phyloP scores from a whole-genome alignment of 345 rosid genomes.

The Noccaea bulbosa region DNA sequence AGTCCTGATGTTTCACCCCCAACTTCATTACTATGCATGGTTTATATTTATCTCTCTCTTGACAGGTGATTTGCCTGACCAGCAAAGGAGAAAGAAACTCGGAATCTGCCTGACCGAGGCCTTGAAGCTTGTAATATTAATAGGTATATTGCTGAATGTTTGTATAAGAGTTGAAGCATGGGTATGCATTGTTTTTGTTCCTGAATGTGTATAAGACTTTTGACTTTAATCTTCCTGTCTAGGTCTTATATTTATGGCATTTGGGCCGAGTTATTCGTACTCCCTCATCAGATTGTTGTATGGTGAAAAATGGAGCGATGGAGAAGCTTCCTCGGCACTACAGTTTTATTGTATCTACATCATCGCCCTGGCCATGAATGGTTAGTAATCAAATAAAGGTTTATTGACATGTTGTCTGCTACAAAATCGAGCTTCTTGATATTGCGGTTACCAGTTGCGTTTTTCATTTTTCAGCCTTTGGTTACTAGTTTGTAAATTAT shows the following conservation, averaged over 20 bases:
- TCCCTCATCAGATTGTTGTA: conserved; percentile 83
- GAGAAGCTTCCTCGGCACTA: conserved; percentile 85
- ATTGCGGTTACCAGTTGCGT: not conserved
- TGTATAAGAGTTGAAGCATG: no score
- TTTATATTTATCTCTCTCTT: conserved; percentile 18
- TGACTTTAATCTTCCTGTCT: not conserved
- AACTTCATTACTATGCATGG: not conserved
- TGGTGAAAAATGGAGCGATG: conserved; percentile 96
- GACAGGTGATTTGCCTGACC: conserved; percentile 51
- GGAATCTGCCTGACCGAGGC: conserved; percentile 73
- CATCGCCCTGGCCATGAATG: conserved; percentile 79
- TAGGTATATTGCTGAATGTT: conserved; percentile 51
- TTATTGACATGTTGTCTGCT: not conserved
- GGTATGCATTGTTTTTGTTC: not conserved
- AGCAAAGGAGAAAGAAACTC: conserved; percentile 58
- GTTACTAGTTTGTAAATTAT: conserved; percentile 2
- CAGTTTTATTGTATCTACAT: conserved; percentile 83
- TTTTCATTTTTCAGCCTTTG: not conserved
- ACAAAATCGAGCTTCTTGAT: conserved; percentile 11
- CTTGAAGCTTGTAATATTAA: conserved; percentile 80
- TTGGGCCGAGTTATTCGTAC: conserved; percentile 97
- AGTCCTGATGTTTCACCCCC: not conserved
- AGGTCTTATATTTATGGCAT: conserved; percentile 87
- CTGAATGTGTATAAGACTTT: conserved; percentile 9
- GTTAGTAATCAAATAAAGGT: conserved; percentile 52